Base-by-base conservation (phyloP, 805 yeast species). In the Zygosaccharomyces kombuchaensis region DNA sequence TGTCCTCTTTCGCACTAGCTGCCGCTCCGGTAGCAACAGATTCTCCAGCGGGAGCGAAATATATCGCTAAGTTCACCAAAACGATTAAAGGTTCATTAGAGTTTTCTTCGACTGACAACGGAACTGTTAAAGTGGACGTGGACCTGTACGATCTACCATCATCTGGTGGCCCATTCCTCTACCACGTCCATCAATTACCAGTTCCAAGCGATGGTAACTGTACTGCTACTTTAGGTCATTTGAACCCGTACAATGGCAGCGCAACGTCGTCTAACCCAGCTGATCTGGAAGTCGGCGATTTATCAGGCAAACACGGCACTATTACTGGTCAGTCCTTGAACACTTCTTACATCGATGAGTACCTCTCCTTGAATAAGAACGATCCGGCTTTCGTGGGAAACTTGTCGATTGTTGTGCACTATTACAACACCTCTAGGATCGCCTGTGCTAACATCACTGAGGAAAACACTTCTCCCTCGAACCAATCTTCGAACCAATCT, bases 301-400 rank as follows among this genome's bases (percentile, higher is more conserved):
- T 84, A 55, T 77, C 86, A 29, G 91, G 91, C 36, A 84, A 83
- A 62, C 89, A 84, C 64, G 91, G 91, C 9, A 75, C 68, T 67
- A 80, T 84, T 57, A 75, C 82, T 59, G 74, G 86, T 16, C 82
- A 87, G 9, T 82, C 87, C 60, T 81, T 77, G 62, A 83, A 81
- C 63, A 69, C 78, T 23, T 71, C 72, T 48, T 84, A 80, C 61
- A 66, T 72, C 47, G 90, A 84, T 58, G 83, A 82, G 6, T 84
- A 74, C 62, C 62, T 84, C 44, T 81, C 89, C 0, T 73, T 84
- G 62, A 73, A 80, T 56, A 75, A 76, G 30, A 62, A 66, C 39
- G 72, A 78, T 38, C 73, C 75, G 36, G 74, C 85, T n/a, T 78
- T 73, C 56, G 70, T 83, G 55, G 77, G 82, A 48, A 82, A 81